phyloP scores from a whole-genome alignment of 2,329 filamentous ascomycete species.

The Lojkania enalia region DNA sequence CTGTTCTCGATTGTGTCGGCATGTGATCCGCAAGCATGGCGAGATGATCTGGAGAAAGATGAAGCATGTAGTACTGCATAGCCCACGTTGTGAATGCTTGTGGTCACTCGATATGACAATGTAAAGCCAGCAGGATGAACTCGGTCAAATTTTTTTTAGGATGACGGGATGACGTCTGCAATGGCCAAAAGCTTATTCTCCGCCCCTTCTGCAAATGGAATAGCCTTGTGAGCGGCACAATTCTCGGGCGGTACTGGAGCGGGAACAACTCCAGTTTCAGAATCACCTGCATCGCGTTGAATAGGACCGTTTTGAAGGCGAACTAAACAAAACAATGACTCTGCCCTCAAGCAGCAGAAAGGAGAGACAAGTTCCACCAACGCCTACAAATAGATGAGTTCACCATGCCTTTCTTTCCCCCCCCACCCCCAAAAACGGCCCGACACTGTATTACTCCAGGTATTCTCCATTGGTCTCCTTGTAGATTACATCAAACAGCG shows the following conservation, averaged over 20 bases:
- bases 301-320: too few relatives aligned
- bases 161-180: background rate
- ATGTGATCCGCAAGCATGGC: background rate
- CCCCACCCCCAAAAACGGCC: background rate
- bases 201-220: background rate
- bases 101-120: too few relatives aligned
- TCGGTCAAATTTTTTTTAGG: too few relatives aligned
- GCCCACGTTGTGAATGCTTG: too few relatives aligned
- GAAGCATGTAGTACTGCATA: too few relatives aligned
- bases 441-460: constrained; percentile 51
- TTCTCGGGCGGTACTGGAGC: too few relatives aligned
- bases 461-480: constrained; percentile 63
- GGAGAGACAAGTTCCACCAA: background rate
- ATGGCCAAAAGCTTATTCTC: too few relatives aligned
- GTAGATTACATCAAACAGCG: constrained; percentile 70
- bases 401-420: background rate
- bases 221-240: background rate
- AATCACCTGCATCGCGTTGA: too few relatives aligned
- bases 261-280: too few relatives aligned
- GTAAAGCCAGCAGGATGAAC: too few relatives aligned
- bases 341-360: background rate
- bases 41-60: too few relatives aligned
- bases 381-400: background rate
- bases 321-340: background rate
- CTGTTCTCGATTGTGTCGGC: background rate